Conservation (phyloP, 2,329 filamentous ascomycete genomes). For the Didymella arachidicola region DNA sequence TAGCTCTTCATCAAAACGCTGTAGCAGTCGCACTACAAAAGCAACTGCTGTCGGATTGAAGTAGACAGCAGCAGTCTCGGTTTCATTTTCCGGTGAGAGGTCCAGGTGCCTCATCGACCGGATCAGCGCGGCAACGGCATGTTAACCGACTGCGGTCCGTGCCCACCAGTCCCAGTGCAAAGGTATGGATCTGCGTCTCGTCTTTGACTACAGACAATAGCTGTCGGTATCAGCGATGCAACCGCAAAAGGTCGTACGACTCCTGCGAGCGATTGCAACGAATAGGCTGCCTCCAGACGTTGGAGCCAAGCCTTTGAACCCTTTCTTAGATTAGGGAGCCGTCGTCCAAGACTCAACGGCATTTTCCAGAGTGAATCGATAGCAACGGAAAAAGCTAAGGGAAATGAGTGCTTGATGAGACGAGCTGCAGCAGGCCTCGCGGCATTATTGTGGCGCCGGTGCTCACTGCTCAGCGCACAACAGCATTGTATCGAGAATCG, state of each 20-base stretch:
- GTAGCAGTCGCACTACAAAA: neutral
- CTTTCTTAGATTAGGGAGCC: neutral
- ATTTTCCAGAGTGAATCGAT: constrained; percentile 2
- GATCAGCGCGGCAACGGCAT: constrained; percentile 14
- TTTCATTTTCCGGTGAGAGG: neutral
- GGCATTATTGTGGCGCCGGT: constrained; percentile 18
- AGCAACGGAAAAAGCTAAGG: constrained; percentile 2
- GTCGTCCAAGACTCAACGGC: neutral
- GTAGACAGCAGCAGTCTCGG: neutral
- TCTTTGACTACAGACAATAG: constrained; percentile 6
- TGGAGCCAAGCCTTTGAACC: neutral
- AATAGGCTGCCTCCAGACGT: constrained; percentile 1
- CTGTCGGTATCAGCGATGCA: constrained; percentile 6
- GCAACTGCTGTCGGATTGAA: neutral
- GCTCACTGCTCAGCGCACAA: constrained; percentile 10
- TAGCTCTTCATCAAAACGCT: neutral
- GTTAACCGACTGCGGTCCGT: constrained; percentile 20
- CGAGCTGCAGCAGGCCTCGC: constrained; percentile 5
- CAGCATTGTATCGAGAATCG: constrained; percentile 10
- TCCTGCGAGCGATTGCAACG: constrained; percentile 4
- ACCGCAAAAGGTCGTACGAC: constrained; percentile 9
- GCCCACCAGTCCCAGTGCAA: constrained; percentile 8
- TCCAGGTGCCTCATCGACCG: constrained; percentile 15
- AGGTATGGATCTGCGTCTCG: constrained; percentile 18
- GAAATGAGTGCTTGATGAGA: constrained; percentile 7